These are phyloP conservation scores for Tolypocladium tropicale DNA, from an alignment of 2,329 filamentous ascomycete species.

Conservation along the genomic window DNA sequence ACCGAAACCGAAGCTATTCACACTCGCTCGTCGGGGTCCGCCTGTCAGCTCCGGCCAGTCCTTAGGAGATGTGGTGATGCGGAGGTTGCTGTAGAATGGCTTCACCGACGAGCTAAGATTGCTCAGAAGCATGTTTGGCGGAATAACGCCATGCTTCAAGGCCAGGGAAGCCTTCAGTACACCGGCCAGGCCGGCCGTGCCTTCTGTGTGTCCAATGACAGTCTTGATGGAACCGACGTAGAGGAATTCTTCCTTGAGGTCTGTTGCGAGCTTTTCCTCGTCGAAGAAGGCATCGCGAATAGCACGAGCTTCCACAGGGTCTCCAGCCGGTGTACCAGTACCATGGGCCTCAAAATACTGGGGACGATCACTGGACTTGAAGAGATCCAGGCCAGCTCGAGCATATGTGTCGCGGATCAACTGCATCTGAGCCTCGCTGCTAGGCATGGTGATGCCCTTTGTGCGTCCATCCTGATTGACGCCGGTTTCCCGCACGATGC, in stretches of 20 bases:
- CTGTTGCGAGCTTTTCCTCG: not conserved
- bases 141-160: not conserved
- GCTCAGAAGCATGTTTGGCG: not conserved
- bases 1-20: not conserved
- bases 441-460: constrained; percentile 23
- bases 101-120: not conserved
- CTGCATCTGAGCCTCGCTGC: constrained; percentile 5
- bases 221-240: not conserved
- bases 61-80: not conserved
- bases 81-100: not conserved
- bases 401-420: constrained; percentile 18
- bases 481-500: constrained; percentile 21
- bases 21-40: not conserved
- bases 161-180: not conserved
- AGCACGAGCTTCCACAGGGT: constrained; percentile 3
- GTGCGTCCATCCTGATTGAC: constrained; percentile 32
- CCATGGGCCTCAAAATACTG: constrained; percentile 23
- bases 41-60: not conserved
- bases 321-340: constrained; percentile 27
- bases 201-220: not conserved
- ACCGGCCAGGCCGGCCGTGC: not conserved
- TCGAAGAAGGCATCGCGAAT: not conserved
- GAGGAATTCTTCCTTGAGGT: not conserved
- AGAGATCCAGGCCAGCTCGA: constrained; percentile 14
- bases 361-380: constrained; percentile 6